Evolutionary conservation across 2,329 filamentous ascomycete species (phyloP), one percentile per base, ranked within the genome.

Genomic region (Calycina herbarum): DNA sequence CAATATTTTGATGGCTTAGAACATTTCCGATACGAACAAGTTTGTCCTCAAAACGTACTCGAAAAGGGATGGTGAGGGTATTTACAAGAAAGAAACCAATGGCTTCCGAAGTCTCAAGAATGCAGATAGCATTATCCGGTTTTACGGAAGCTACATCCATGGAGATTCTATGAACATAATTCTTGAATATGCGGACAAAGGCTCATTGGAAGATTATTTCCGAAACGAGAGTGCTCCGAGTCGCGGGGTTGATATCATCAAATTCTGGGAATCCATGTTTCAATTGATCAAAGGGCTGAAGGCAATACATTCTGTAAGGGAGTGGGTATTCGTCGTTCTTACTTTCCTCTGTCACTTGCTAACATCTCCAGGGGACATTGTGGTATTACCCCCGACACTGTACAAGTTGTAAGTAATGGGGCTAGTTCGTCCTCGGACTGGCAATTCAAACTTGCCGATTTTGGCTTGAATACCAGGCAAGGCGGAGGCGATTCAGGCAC

Each of bases 111-210:
- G 66, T 31, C 51, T 72, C 29, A 64, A 60, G 24, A 57, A 64
- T 24, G 57, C 59, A 4, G 58, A 69, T 4, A 71, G 68, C 57
- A 69, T 78, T 15, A 74, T 77, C 20, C 64, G 64, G 3, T 76
- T 74, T 63, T 73, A 68, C 64, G 73, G 73, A 5, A 71, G 70
- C 61, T 74, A 69, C 58, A 71, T 66, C 20, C 73, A 77, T 45
- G 66, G 69, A 11, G 67, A 72, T 29, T 67, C 67, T 6, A 75
- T 59, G 64, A 74, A 78, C 65, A 69, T 78, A 8, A 57, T 79
- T 6, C 71, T 79, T 2, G 76, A 79, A 67, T 77, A 72, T 68
- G 76, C 77, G 2, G 72, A 78, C 51, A 66, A 69, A 24, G 76
- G 77, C 1, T 73, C 72, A 1, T 68, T 79, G 3, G 72, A 77